Evolutionary conservation across 768 basidiomycete genomes (phyloP).

Genomic region (Trametes maxima): DNA sequence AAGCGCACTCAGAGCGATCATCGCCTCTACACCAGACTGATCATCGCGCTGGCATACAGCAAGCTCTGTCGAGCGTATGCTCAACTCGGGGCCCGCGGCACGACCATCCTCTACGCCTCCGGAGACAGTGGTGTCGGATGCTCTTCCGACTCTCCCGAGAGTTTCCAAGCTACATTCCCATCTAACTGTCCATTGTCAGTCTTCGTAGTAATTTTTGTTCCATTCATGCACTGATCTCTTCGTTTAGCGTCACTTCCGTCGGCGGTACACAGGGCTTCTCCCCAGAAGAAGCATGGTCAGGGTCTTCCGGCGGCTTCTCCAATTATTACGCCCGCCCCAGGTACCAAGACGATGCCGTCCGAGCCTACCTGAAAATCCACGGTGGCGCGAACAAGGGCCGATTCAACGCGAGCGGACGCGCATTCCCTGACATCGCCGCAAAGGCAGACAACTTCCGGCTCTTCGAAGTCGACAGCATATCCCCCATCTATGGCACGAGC

Average conservation of each 20-base stretch:
- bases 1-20: neutral
- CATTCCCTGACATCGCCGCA: constrained; percentile 51
- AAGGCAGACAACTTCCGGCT: constrained; percentile 33
- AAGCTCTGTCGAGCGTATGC: constrained; percentile 37
- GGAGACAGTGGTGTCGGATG: constrained; percentile 41
- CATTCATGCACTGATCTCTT: neutral
- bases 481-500: constrained; percentile 54
- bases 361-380: constrained; percentile 36
- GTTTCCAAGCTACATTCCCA: constrained; percentile 39
- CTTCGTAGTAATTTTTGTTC: too few species aligned
- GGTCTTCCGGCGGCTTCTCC: constrained; percentile 40
- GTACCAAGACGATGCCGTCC: constrained; percentile 45
- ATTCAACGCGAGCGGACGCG: constrained; percentile 42
- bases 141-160: constrained; percentile 16
- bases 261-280: constrained; percentile 39
- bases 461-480: constrained; percentile 29
- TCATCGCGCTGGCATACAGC: constrained; percentile 43
- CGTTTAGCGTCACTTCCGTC: constrained; percentile 37
- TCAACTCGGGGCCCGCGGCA: constrained; percentile 39
- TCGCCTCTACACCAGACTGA: constrained; percentile 47
- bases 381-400: constrained; percentile 32
- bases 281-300: constrained; percentile 35
- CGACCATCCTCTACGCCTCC: constrained; percentile 39
- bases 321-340: constrained; percentile 35
- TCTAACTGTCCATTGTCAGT: constrained; percentile 38